Base-by-base conservation (phyloP, 2,329 filamentous ascomycete genomes). In the Plenodomus tracheiphilus region DNA sequence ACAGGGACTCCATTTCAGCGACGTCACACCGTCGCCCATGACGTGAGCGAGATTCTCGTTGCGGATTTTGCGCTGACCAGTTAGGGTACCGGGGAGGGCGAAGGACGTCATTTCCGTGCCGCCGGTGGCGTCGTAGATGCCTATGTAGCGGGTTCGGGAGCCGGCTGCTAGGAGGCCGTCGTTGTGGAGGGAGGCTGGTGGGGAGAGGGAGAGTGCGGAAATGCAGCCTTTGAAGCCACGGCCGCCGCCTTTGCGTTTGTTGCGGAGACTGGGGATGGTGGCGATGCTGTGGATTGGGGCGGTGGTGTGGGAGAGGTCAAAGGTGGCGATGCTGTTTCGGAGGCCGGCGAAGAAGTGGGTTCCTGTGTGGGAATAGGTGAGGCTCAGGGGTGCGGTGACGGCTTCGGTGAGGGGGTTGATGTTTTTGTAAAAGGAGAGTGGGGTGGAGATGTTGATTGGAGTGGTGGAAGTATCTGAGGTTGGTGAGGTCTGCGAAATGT, bases 271-370 rank as follows among this genome's bases (percentile, higher is more conserved):
- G 8, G 79, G 78, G 19, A 80, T 79, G 16, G 81, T 81, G 2
- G 71, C 40, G 40, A 69, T 65, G 2, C 20, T 51, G n/a, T 47
- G 32, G n/a, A 66, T 54, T 0, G 84, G 83, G 20, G 76, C 69
- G 2, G 76, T 74, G 4, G 76, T 63, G 9, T 79, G 71, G 4
- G 73, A 71, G 20, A 82, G 61, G 64, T 86, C 82, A 59, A 85
- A 86, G 15, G 79, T 62, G 37, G 79, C 77, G 39, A 86, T 77
- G 10, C 75, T 59, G 51, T 79, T 79, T 34, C 79, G 73, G 2
- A 75, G 75, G n/a, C 83, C 84, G 4, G 82, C 81, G 42, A 86
- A 68, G 66, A 87, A 86, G 49, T 72, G 70, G 0, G 72, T 73
- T 9, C 80, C 79, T 8, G 74, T 67, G 3, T 71, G 61, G 3